phyloP scores from a whole-genome alignment of 1,284 basidiomycete genomes.

The Moesziomyces sp. region DNA sequence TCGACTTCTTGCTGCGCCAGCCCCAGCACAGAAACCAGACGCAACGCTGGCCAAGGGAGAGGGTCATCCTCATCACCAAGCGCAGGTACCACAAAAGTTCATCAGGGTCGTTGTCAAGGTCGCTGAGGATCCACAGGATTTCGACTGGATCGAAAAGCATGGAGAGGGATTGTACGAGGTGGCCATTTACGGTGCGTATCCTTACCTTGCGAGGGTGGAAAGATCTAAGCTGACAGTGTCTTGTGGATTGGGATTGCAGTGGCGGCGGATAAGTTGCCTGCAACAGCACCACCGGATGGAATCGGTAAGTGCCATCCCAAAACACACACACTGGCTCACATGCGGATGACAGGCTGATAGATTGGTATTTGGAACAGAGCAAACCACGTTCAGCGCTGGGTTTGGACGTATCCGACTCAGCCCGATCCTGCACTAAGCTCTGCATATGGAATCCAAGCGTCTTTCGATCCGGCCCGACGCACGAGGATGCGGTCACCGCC shows the following conservation, averaged over 20 bases:
- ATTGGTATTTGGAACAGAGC: conserved; percentile 7
- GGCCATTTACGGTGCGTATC: conserved; percentile 24
- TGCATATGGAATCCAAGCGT: conserved; percentile 26
- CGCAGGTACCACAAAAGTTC: not conserved
- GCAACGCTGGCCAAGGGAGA: not conserved
- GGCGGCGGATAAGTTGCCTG: conserved; percentile 36
- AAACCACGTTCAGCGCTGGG: conserved; percentile 29
- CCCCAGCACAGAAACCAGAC: conserved; percentile 11
- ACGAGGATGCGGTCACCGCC: conserved; percentile 56
- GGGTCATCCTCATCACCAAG: conserved; percentile 18
- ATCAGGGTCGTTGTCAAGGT: conserved; percentile 37
- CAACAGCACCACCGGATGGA: conserved; percentile 42
- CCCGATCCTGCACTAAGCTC: conserved; percentile 33
- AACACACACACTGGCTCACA: not conserved
- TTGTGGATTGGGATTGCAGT: conserved; percentile 1
- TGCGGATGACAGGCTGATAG: not conserved
- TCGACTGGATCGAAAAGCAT: conserved; percentile 36
- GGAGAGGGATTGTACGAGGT: conserved; percentile 54
- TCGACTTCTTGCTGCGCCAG: conserved; percentile 11
- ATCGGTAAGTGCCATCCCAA: conserved; percentile 25
- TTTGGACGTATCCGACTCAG: conserved; percentile 30
- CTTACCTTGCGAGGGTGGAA: too few relatives aligned
- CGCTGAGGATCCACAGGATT: conserved; percentile 46
- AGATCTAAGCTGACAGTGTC: too few relatives aligned
- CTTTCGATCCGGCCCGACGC: conserved; percentile 23